A percentile compares a stretch with the other conserved stretches of the same genome.
These are phyloP conservation scores for Camellia lanceoleosa DNA, from an alignment of 148 eudicot genomes.

Conservation along the genomic window DNA sequence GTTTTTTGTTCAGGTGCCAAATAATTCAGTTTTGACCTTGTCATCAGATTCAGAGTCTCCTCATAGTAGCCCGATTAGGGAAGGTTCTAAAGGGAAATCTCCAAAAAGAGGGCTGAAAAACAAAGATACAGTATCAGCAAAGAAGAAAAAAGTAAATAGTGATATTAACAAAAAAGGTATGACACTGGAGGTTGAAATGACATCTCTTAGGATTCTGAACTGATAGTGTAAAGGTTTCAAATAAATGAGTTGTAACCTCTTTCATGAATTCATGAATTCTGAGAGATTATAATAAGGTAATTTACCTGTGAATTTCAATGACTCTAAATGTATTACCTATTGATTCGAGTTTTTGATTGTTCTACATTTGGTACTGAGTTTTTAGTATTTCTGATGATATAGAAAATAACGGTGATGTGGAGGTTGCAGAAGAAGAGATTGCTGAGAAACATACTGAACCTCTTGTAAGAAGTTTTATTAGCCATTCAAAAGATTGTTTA, in stretches of 20 bases:
- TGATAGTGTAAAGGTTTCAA: background rate
- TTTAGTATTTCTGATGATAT: background rate
- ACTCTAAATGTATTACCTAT: background rate
- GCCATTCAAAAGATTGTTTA: constrained; percentile 5
- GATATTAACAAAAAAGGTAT: constrained; percentile 31
- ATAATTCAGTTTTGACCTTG: constrained; percentile 54
- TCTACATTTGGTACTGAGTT: background rate
- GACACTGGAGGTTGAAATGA: background rate
- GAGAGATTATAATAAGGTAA: background rate
- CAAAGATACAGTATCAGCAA: constrained; percentile 31
- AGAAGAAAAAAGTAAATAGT: constrained; percentile 29
- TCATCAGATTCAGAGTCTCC: constrained; percentile 78
- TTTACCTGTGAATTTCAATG: background rate
- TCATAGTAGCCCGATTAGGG: constrained; percentile 29
- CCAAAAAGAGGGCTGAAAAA: constrained; percentile 39
- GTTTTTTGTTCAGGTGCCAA: constrained; percentile 41
- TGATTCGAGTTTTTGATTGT: background rate
- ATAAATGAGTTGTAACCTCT: background rate
- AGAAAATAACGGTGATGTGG: constrained; percentile 41
- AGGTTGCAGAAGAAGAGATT: constrained; percentile 42
- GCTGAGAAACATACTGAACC: constrained; percentile 56
- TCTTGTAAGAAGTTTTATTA: constrained; percentile 46
- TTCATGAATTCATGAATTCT: background rate
- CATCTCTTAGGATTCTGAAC: background rate
- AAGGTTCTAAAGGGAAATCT: constrained; percentile 42